Percentiles rank a stretch among this genome's conserved stretches.
These are phyloP conservation scores for Flammula alnicola DNA, from an alignment of 1,284 basidiomycete genomes.

Conservation along the genomic window DNA sequence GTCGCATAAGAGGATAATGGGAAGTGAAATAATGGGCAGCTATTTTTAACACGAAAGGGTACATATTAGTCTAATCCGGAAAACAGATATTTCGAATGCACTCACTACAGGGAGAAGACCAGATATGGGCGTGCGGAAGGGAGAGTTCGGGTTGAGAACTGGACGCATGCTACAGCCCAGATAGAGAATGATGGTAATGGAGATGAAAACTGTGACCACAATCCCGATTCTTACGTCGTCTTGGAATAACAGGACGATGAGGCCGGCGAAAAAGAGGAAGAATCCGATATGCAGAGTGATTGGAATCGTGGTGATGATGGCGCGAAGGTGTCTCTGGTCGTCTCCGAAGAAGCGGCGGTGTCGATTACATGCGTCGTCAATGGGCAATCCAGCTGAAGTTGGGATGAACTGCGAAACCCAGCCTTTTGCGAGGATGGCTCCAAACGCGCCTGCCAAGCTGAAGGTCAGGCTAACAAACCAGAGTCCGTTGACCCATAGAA, in stretches of 20 bases:
- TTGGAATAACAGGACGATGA: constrained; percentile 15
- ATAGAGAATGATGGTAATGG: constrained; percentile 17
- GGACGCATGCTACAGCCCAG: constrained; percentile 19
- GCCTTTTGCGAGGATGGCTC: constrained; percentile 19
- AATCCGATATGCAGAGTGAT: constrained; percentile 17
- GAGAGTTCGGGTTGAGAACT: constrained; percentile 18
- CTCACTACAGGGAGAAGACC: constrained; percentile 16
- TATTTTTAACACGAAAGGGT: not conserved
- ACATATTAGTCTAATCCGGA: not conserved
- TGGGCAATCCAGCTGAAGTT: constrained; percentile 16
- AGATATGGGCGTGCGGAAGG: constrained; percentile 17
- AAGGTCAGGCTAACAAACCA: constrained; percentile 20
- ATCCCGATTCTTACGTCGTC: constrained; percentile 18
- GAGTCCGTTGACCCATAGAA: constrained; percentile 19
- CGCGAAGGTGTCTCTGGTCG: constrained; percentile 17
- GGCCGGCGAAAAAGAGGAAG: constrained; percentile 20
- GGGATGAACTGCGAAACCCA: constrained; percentile 21
- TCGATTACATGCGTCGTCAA: constrained; percentile 19
- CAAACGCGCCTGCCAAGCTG: constrained; percentile 18
- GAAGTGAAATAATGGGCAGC: constrained; percentile 15
- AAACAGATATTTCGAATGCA: not conserved
- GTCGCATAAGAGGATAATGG: constrained; percentile 7
- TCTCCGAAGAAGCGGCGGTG: constrained; percentile 21
- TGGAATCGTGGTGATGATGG: constrained; percentile 16
- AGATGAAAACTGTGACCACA: constrained; percentile 15